Evolutionary conservation across 2,329 filamentous ascomycete genomes (phyloP).

Genomic region (Aspergillus uvarum): DNA sequence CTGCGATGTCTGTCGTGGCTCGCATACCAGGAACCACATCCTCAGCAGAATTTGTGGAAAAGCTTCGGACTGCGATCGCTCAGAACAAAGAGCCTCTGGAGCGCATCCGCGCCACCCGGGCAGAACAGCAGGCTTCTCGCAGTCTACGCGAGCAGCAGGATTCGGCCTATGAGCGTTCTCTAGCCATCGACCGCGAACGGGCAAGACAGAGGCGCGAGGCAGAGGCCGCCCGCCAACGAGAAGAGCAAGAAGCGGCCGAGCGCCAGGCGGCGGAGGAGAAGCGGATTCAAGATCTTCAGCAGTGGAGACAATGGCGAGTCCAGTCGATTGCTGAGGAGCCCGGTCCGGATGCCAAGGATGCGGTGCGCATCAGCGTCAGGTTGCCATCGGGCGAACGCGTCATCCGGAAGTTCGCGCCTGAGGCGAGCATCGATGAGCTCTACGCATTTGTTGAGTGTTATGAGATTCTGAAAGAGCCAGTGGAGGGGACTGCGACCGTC

Average conservation of each 20-base stretch:
- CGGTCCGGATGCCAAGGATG: slow-evolving; percentile 59
- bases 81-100: slow-evolving; percentile 75
- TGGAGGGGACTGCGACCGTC: slow-evolving; percentile 36
- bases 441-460: slow-evolving; percentile 97
- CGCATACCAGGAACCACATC: slow-evolving; percentile 72
- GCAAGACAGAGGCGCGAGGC: slow-evolving; percentile 74
- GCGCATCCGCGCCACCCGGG: slow-evolving; percentile 70
- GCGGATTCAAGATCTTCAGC: slow-evolving; percentile 54
- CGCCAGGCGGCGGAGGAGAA: slow-evolving; percentile 62
- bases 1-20: slow-evolving; percentile 86
- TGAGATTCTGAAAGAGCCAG: slow-evolving; percentile 56
- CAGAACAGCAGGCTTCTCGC: slow-evolving; percentile 77
- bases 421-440: slow-evolving; percentile 78
- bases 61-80: slow-evolving; percentile 70
- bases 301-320: slow-evolving; percentile 82
- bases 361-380: slow-evolving; percentile 68
- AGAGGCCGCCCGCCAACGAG: slow-evolving; percentile 61
- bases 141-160: slow-evolving; percentile 85
- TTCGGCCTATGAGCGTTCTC: slow-evolving; percentile 85
- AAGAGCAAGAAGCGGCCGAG: slow-evolving; percentile 66
- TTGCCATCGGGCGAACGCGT: slow-evolving; percentile 69
- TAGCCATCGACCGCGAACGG: slow-evolving; percentile 84
- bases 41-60: slow-evolving; percentile 69
- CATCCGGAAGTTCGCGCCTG: slow-evolving; percentile 69
- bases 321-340: slow-evolving; percentile 69